Evolutionary conservation across 192 early-diverging fungal genomes (phyloP).

Genomic region (Coemansia asiatica): DNA sequence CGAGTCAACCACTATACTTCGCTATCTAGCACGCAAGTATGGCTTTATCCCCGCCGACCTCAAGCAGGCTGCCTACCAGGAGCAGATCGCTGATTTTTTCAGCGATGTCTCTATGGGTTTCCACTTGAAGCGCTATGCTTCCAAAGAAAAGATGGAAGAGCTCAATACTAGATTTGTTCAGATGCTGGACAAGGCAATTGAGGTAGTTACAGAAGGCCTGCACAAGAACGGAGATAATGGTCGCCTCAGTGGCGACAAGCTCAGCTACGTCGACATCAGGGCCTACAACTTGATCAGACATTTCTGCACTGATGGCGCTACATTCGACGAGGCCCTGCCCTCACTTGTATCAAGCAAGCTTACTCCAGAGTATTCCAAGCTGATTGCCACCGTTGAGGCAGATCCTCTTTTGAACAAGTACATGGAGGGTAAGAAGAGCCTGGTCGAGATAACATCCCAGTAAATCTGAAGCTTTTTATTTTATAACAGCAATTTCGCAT

Average conservation of each 20-base stretch:
- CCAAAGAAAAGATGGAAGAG: constrained; percentile 12
- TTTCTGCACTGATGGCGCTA: constrained; percentile 3
- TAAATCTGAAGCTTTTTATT: too few relatives aligned
- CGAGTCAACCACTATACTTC: constrained; percentile 55
- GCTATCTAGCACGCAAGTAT: constrained; percentile 55
- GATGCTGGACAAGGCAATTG: constrained; percentile 21
- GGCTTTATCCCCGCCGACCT: constrained; percentile 33
- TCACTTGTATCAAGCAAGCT: constrained; percentile 12
- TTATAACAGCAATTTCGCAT: too few relatives aligned
- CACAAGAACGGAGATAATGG: constrained; percentile 58
- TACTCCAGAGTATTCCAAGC: constrained; percentile 34
- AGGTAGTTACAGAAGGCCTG: constrained; percentile 42
- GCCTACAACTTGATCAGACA: constrained; percentile 23
- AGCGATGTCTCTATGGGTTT: constrained; percentile 9
- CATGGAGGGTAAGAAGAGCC: background rate
- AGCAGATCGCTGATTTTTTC: constrained; percentile 33
- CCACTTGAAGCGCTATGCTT: background rate
- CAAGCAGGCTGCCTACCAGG: constrained; percentile 40
- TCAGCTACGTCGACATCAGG: constrained; percentile 48
- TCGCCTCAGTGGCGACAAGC: constrained; percentile 45
- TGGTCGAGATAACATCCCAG: background rate
- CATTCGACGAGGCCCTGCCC: constrained; percentile 4
- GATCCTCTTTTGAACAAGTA: constrained; percentile 8
- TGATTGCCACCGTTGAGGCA: constrained; percentile 26
- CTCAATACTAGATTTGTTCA: constrained; percentile 21